phyloP scores from a whole-genome alignment of 768 basidiomycete genomes.

The Hortiboletus flavorubellus region DNA sequence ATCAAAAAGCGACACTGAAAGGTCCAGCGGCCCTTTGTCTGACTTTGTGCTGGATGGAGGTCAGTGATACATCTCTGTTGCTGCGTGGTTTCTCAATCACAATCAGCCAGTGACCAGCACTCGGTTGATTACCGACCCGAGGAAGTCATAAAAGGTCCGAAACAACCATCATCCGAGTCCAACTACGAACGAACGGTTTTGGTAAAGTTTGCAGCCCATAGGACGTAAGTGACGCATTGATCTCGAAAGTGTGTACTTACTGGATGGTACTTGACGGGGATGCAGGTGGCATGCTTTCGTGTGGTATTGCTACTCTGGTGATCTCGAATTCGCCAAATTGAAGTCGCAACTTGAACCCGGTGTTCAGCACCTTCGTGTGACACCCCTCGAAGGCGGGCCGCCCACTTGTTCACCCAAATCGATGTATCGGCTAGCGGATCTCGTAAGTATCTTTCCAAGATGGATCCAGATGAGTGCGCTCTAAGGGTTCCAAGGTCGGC shows the following conservation, averaged over 20 bases:
- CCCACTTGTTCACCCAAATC: conserved; percentile 36
- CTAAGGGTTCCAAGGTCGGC: conserved; percentile 6
- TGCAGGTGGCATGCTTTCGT: conserved; percentile 24
- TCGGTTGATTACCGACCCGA: not conserved
- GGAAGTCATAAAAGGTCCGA: conserved; percentile 5
- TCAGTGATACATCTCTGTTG: not conserved
- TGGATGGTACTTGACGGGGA: not conserved
- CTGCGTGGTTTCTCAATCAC: conserved; percentile 6
- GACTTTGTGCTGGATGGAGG: conserved; percentile 11
- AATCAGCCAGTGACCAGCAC: conserved; percentile 4
- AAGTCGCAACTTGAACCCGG: conserved; percentile 14
- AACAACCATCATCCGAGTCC: not conserved
- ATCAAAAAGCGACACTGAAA: not conserved
- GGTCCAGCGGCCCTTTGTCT: conserved; percentile 4
- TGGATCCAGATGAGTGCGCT: not conserved
- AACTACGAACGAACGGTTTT: not conserved
- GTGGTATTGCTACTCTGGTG: conserved; percentile 28
- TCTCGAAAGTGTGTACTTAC: too few relatives aligned
- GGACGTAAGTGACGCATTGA: conserved; percentile 9
- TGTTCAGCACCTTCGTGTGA: not conserved
- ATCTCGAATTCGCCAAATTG: conserved; percentile 13
- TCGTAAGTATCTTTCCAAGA: conserved; percentile 15
- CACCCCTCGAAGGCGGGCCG: not conserved
- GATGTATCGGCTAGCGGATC: conserved; percentile 34
- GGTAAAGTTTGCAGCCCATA: conserved; percentile 16